Evolutionary conservation across 441 rosid species (phyloP).

Genomic region (Arabidopsis hybrid): DNA sequence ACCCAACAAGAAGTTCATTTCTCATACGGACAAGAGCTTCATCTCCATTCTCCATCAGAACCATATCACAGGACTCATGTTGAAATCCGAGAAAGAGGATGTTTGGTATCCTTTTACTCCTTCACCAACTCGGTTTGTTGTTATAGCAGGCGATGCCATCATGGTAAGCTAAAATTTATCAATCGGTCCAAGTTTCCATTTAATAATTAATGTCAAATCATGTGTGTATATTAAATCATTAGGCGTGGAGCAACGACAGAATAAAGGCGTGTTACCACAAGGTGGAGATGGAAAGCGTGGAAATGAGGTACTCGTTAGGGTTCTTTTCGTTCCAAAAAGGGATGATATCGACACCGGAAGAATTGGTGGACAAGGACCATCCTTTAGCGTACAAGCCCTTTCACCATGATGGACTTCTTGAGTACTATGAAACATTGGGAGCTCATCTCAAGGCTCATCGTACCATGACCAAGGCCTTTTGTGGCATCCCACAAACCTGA

Average conservation of each 20-base stretch:
- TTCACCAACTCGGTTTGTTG: slow-evolving; percentile 57
- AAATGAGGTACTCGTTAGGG: slow-evolving; percentile 61
- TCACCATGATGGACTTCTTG: slow-evolving; percentile 53
- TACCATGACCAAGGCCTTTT: slow-evolving; percentile 58
- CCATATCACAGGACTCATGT: slow-evolving; percentile 58
- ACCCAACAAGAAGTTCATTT: slow-evolving; percentile 50
- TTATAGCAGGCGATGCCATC: slow-evolving; percentile 71
- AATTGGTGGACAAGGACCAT: slow-evolving; percentile 62
- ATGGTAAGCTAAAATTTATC: slow-evolving; percentile 51
- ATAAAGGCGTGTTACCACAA: slow-evolving; percentile 60
- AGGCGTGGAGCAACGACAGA: slow-evolving; percentile 85
- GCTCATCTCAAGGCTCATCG: slow-evolving; percentile 48
- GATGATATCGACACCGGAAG: slow-evolving; percentile 53
- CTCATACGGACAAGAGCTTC: slow-evolving; percentile 81
- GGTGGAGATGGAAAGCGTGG: slow-evolving; percentile 57
- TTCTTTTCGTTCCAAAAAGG: slow-evolving; percentile 57
- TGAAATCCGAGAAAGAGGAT: slow-evolving; percentile 56
- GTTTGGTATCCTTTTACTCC: slow-evolving; percentile 58
- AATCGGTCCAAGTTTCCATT: not conserved
- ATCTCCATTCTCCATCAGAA: slow-evolving; percentile 68
- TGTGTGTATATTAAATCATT: slow-evolving; percentile 6
- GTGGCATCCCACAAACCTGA: slow-evolving; percentile 48
- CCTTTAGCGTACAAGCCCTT: slow-evolving; percentile 68
- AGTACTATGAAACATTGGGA: slow-evolving; percentile 46
- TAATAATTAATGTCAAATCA: not conserved